These are phyloP conservation scores for Hyphodiscus hymeniophilus DNA, from an alignment of 495 filamentous ascomycete genomes.

Conservation along the genomic window DNA sequence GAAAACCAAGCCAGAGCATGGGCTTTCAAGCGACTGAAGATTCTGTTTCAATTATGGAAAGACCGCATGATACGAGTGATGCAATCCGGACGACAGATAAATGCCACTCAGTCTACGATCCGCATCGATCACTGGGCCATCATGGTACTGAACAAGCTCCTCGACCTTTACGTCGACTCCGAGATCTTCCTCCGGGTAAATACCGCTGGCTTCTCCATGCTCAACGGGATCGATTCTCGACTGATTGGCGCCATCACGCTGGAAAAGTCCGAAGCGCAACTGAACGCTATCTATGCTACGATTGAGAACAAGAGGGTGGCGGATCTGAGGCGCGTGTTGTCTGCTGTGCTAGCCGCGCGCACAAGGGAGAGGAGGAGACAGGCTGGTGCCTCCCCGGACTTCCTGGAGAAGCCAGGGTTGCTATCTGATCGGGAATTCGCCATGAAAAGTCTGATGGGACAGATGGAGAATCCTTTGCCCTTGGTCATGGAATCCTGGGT, in stretches of 20 bases:
- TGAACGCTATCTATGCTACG: neutral
- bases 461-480: constrained; percentile 20
- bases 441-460: constrained; percentile 17
- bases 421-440: constrained; percentile 17
- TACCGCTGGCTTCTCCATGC: constrained; percentile 8
- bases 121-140: constrained; percentile 22
- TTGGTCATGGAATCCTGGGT: constrained; percentile 17
- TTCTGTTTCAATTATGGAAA: constrained; percentile 19
- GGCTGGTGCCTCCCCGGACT: neutral
- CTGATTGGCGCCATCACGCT: neutral
- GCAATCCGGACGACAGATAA: neutral
- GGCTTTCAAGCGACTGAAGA: constrained; percentile 21
- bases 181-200: constrained; percentile 6
- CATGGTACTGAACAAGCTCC: constrained; percentile 18
- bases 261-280: neutral
- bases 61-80: constrained; percentile 3
- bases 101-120: constrained; percentile 18
- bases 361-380: neutral
- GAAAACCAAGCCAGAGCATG: constrained; percentile 26
- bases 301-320: constrained; percentile 22
- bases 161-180: constrained; percentile 7
- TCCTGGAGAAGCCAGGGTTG: constrained; percentile 7
- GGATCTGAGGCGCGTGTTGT: constrained; percentile 15
- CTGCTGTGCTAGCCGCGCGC: neutral
- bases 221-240: neutral